Evolutionary conservation across 345 rosid genomes (phyloP).

Genomic region (Nasturtium officinale): DNA sequence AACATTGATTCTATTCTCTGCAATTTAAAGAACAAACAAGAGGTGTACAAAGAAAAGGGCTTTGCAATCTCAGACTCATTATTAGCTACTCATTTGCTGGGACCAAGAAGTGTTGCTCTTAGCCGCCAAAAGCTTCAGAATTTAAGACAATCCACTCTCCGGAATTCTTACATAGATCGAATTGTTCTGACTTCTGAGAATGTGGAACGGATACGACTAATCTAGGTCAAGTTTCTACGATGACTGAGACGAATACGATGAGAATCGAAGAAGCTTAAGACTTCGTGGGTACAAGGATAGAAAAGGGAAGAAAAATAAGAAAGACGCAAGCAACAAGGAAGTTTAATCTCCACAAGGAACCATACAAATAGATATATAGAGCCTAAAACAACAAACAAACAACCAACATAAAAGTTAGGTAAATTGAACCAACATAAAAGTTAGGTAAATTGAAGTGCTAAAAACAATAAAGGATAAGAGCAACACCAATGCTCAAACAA

Average conservation of each 20-base stretch:
- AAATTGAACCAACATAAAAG: too few relatives aligned
- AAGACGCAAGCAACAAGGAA: slow-evolving; percentile 3
- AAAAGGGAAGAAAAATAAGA: neutral
- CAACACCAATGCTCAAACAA: too few relatives aligned
- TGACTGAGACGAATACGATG: neutral
- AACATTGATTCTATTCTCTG: slow-evolving; percentile 36
- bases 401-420: too few relatives aligned
- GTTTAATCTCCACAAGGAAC: too few relatives aligned
- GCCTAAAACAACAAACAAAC: too few relatives aligned
- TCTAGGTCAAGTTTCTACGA: neutral
- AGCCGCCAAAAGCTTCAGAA: slow-evolving; percentile 55
- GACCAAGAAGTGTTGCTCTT: slow-evolving; percentile 61
- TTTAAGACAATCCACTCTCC: slow-evolving; percentile 8
- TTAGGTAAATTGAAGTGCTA: too few relatives aligned
- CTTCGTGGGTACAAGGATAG: neutral
- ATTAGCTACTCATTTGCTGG: slow-evolving; percentile 54
- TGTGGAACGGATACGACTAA: neutral
- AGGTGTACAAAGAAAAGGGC: slow-evolving; percentile 61
- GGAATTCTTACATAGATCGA: slow-evolving; percentile 16
- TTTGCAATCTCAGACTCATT: slow-evolving; percentile 61
- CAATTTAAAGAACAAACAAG: slow-evolving; percentile 41
- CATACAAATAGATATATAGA: too few relatives aligned
- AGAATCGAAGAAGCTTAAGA: slow-evolving; percentile 7
- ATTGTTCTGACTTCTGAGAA: neutral
- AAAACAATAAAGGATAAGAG: too few relatives aligned